Base-by-base conservation (phyloP, 2,329 filamentous ascomycete genomes). In the Colletotrichum lentis region DNA sequence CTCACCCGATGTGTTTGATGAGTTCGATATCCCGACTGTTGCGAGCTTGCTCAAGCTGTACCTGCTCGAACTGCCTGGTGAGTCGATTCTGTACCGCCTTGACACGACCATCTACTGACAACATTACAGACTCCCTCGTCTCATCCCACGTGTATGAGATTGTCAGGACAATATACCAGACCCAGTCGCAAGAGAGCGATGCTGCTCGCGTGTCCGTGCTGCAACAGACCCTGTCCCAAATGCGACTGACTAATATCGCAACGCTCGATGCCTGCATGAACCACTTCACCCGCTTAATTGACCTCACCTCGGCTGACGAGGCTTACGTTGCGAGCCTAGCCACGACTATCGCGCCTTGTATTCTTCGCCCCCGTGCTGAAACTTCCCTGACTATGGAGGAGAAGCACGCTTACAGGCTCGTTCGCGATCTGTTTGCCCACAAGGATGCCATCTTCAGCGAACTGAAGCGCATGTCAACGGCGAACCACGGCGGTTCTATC, bases 111-210 rank as follows among this genome's bases (percentile, higher is more conserved):
- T 56, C n/a, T 31, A 39, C 77, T 82, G 70, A 80, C 71, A 49
- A 3, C 20, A 22, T 54, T 11, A 20, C 72, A 96, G 96, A 99
- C 80, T 98, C 96, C n/a, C 86, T 99, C 70, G 95, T 99, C 70
- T 98, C 96, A 64, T 97, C 94, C 47, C 95, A 98, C 77, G 94
- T 99, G 67, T 99, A 99, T 79, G 96, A 99, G 81, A 98, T 99
- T 76, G 90, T 99, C 77, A 94, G 97, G 81, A 98, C 94, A 2
- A 96, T 99, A 72, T 99, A 99, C 82, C 90, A 89, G 54, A 94
- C 92, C 16, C 69, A 69, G 41, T 60, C 69, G 4, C 86, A 91
- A 49, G 93, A 97, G 65, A 86, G 88, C 18, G 92, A 97, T 73
- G 85, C 89, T 59, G 90, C 92, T 14, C 91, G 96, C 61, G 87